Evolutionary conservation across 495 filamentous ascomycete genomes (phyloP).

Genomic region (Parathielavia hyrcaniae): DNA sequence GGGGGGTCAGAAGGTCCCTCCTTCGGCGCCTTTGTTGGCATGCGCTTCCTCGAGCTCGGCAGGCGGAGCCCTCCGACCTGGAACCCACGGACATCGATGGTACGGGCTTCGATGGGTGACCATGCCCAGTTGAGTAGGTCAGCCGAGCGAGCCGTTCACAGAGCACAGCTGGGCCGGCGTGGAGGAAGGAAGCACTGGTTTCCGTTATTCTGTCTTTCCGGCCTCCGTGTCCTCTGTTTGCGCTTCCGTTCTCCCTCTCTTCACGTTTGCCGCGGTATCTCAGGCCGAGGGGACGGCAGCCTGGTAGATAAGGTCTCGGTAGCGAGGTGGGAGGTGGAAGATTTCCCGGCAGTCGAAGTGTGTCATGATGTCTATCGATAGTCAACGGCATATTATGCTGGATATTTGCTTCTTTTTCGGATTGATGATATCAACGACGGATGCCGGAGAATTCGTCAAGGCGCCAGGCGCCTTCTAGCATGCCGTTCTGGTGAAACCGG

Average conservation of each 20-base stretch:
- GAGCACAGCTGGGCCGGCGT: background rate
- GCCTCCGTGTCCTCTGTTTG: background rate
- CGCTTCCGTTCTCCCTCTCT: background rate
- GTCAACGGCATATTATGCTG: no score
- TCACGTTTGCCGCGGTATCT: background rate
- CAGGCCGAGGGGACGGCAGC: background rate
- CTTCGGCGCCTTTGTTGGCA: background rate
- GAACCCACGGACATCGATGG: no score
- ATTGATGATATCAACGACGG: no score
- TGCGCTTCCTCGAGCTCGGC: background rate
- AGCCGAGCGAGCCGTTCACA: background rate
- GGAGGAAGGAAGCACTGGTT: background rate
- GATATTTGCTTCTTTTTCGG: no score
- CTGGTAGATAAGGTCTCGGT: background rate
- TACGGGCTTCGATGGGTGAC: background rate
- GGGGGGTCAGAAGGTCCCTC: background rate
- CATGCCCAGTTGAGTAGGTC: background rate
- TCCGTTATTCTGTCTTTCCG: background rate
- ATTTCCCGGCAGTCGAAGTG: constrained; percentile 13
- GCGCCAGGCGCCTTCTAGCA: no score
- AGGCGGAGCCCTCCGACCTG: background rate
- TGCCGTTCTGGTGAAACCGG: no score
- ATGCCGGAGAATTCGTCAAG: no score
- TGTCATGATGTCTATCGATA: background rate
- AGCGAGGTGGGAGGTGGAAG: background rate